Evolutionary conservation across 345 rosid species (phyloP).

Genomic region (Camelina sativa): DNA sequence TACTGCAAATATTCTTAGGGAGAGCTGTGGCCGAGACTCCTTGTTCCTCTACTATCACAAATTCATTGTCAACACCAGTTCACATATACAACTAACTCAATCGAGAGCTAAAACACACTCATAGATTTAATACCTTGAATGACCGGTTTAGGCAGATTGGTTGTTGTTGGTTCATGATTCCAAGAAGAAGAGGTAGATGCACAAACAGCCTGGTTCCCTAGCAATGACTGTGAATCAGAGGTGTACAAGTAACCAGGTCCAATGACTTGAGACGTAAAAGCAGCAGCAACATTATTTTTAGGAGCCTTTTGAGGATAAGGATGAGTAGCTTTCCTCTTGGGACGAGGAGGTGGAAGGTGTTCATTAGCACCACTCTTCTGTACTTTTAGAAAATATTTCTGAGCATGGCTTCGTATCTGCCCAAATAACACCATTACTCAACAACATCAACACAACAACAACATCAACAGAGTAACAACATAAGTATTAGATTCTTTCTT

Average conservation of each 20-base stretch:
- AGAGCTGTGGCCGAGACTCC: conserved; percentile 45
- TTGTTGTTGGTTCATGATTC: conserved; percentile 26
- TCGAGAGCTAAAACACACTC: conserved; percentile 1
- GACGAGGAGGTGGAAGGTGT: conserved; percentile 96
- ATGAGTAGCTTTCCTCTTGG: conserved; percentile 90
- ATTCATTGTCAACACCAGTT: neutral
- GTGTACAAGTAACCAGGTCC: conserved; percentile 48
- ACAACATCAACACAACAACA: conserved; percentile 21
- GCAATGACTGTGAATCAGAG: conserved; percentile 56
- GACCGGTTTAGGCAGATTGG: conserved; percentile 33
- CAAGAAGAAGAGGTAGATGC: conserved; percentile 54
- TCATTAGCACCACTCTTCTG: conserved; percentile 88
- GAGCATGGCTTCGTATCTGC: conserved; percentile 98
- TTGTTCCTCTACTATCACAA: conserved; percentile 32
- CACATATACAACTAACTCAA: conserved; percentile 8
- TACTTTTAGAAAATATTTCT: conserved; percentile 88
- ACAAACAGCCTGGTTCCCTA: conserved; percentile 48
- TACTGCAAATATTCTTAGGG: conserved; percentile 41
- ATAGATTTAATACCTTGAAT: conserved; percentile 46
- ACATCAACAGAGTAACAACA: neutral
- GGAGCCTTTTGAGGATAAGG: conserved; percentile 96
- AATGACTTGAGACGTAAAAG: conserved; percentile 48
- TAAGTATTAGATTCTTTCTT: neutral
- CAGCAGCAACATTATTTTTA: conserved; percentile 55
- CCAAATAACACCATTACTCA: conserved; percentile 7